Evolutionary conservation across 208 protist genomes (phyloP), one percentile per base, ranked within the genome.

Genomic region (Wallacemonas sp.): DNA sequence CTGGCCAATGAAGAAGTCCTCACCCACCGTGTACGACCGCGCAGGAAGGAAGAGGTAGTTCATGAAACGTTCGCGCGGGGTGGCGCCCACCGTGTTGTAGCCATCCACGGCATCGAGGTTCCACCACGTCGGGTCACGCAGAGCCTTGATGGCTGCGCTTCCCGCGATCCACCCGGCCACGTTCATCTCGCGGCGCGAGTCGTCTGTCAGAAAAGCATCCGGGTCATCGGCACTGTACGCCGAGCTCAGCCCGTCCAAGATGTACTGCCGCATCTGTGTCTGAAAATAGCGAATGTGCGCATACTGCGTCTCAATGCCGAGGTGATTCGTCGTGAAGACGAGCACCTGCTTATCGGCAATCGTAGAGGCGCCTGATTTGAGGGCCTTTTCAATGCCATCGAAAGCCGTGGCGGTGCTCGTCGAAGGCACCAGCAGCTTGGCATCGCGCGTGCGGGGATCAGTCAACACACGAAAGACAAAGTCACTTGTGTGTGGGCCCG

Each of bases 161-260:
- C 70, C 70, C 16, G 33, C 47, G 49, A 76, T 29, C 70, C 70
- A 76, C 5, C 70, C 70, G 30, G 29, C 41, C 47, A 76, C 70
- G 46, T 65, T 70, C 29, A 65, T 46, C 33, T 74, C 63, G 2
- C 73, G 68, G 21, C 56, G 47, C 33, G 21, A 29, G 9, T 70
- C 67, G 27, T 74, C 39, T 2, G 68, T 47, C 3, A 62, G 21
- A 43, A 74, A 70, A 29, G 64, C n/a, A 0, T 68, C 44, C 3
- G 43, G 26, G 11, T 49, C 56, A 16, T 21, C 61, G 26, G 54
- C 63, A 16, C 17, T 48, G 17, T 57, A 48, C 16, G 44, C 19
- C 1, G 14, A 39, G 32, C 66, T 64, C 14, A 34, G 47, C 21
- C 65, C 41, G 14, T 17, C 43, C 8, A 11, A 17, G 24, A 79